Percentiles rank a stretch among this genome's conserved stretches.
Conservation (phyloP, 306 rosid species). For the Datisca glomerata region DNA sequence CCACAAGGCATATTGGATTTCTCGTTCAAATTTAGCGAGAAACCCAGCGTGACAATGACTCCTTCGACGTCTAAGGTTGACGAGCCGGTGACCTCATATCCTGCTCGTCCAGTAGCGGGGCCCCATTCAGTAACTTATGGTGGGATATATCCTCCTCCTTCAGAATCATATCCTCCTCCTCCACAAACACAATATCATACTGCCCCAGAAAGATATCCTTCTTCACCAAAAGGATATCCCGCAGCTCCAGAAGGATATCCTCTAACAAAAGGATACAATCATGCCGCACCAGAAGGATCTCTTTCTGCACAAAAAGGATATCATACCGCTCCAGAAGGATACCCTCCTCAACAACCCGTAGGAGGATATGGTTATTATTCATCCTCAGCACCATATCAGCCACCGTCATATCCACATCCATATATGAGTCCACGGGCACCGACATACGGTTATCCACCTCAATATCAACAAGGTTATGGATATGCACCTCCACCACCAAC, state of each 20-base stretch:
- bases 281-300: not conserved
- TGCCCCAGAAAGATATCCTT: not conserved
- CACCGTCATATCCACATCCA: too few species aligned
- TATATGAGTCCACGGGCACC: too few species aligned
- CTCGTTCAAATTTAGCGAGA: slow-evolving; percentile 24
- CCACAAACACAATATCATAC: too few species aligned
- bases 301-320: not conserved
- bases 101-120: slow-evolving; percentile 15
- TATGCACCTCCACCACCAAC: slow-evolving; percentile 19
- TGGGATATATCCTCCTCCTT: not conserved
- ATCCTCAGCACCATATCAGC: too few species aligned
- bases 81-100: slow-evolving; percentile 20
- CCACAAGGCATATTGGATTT: slow-evolving; percentile 17
- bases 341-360: not conserved
- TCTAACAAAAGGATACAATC: not conserved
- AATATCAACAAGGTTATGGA: slow-evolving; percentile 3
- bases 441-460: slow-evolving; percentile 6
- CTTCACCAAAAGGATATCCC: slow-evolving; percentile 1
- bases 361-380: too few species aligned
- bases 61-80: not conserved
- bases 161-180: not conserved
- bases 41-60: slow-evolving; percentile 13
- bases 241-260: not conserved
- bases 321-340: not conserved
- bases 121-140: slow-evolving; percentile 10